Conservation (phyloP, 768 basidiomycete genomes). For the Trametes gibbosa region DNA sequence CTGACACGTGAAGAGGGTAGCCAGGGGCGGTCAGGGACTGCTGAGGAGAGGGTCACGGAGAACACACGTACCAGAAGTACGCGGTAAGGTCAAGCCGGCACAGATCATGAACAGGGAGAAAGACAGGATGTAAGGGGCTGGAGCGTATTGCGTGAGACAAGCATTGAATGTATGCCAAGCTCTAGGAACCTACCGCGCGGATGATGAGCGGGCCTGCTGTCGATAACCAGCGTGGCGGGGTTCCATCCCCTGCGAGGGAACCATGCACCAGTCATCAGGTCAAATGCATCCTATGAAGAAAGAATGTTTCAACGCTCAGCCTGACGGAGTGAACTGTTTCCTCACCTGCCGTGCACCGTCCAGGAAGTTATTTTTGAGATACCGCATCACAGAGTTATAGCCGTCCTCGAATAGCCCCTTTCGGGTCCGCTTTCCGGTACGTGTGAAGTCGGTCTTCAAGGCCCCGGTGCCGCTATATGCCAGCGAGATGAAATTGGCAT, state of each 20-base stretch:
- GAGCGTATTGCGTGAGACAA: background rate
- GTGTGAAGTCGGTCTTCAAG: slow-evolving; percentile 93
- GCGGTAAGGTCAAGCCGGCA: slow-evolving; percentile 81
- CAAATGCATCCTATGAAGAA: slow-evolving; percentile 79
- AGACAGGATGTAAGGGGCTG: slow-evolving; percentile 78
- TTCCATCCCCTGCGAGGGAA: slow-evolving; percentile 74
- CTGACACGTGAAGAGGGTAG: slow-evolving; percentile 44
- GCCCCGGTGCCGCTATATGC: slow-evolving; percentile 97
- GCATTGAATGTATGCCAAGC: background rate
- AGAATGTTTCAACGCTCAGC: slow-evolving; percentile 1
- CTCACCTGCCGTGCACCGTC: slow-evolving; percentile 87
- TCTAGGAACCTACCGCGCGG: slow-evolving; percentile 64
- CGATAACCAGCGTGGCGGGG: slow-evolving; percentile 67
- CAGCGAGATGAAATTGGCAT: slow-evolving; percentile 84
- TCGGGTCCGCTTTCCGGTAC: slow-evolving; percentile 85
- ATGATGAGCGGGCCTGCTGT: slow-evolving; percentile 79
- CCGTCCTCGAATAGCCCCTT: slow-evolving; percentile 84
- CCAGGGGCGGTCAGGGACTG: background rate
- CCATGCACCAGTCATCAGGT: slow-evolving; percentile 91
- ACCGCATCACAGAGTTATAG: slow-evolving; percentile 78
- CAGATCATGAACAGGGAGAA: slow-evolving; percentile 88
- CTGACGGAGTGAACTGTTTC: background rate
- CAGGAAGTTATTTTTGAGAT: slow-evolving; percentile 94
- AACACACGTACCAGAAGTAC: slow-evolving; percentile 70
- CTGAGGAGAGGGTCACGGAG: background rate